Evolutionary conservation across 495 filamentous ascomycete species (phyloP).

Genomic region (Neurospora discreta): DNA sequence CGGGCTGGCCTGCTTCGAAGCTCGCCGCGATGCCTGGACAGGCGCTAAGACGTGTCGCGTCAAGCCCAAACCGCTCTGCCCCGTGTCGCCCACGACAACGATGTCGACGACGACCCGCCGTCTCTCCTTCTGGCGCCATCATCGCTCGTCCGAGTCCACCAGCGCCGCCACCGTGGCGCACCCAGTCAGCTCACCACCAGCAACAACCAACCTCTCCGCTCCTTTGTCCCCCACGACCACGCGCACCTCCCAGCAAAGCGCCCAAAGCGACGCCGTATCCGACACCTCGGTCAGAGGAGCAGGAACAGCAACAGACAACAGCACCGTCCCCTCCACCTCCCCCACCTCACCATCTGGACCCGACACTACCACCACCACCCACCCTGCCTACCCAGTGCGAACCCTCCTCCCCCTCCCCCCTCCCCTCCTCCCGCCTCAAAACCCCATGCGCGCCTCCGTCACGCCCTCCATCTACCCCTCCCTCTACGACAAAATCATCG

Average conservation of each 20-base stretch:
- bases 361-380: too few species aligned
- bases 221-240: conserved; percentile 14
- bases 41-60: conserved; percentile 49
- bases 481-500: conserved; percentile 80
- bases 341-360: conserved; percentile 13
- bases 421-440: conserved; percentile 54
- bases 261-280: background rate
- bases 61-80: conserved; percentile 20
- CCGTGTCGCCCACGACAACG: conserved; percentile 17
- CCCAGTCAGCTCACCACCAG: conserved; percentile 6
- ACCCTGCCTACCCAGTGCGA: conserved; percentile 25
- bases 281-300: background rate
- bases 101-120: conserved; percentile 10
- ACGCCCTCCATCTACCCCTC: conserved; percentile 59
- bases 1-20: conserved; percentile 64
- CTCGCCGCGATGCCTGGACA: conserved; percentile 75
- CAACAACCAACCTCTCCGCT: background rate
- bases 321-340: conserved; percentile 7
- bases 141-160: conserved; percentile 21
- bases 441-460: conserved; percentile 64
- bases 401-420: conserved; percentile 49
- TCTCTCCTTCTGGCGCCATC: conserved; percentile 18
- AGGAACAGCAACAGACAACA: background rate
- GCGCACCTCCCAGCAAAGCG: conserved; percentile 14
- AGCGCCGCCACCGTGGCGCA: conserved; percentile 2